phyloP scores from a whole-genome alignment of 2,329 filamentous ascomycete genomes.

The Pseudocercospora musae region DNA sequence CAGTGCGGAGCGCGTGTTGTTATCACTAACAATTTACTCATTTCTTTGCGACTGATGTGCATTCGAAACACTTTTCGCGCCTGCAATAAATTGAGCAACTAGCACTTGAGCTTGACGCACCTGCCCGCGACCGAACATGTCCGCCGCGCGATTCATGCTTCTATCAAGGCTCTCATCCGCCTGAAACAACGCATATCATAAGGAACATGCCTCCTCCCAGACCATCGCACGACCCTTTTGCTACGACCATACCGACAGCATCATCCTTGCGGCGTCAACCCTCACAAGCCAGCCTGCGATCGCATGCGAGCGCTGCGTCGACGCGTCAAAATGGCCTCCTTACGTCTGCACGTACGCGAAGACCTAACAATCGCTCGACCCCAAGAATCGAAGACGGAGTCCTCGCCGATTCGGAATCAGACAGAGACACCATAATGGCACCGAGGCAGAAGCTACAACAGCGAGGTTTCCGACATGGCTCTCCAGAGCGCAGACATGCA shows the following conservation, averaged over 20 bases:
- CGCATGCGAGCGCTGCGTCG: constrained; percentile 25
- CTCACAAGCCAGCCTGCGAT: constrained; percentile 26
- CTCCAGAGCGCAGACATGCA: constrained; percentile 19
- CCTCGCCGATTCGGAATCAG: constrained; percentile 28
- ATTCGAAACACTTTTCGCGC: background rate
- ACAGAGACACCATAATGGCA: constrained; percentile 18
- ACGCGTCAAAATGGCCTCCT: constrained; percentile 26
- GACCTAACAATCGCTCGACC: constrained; percentile 25
- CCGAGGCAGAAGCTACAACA: constrained; percentile 12
- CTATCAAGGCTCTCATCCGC: background rate
- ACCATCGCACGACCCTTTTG: constrained; percentile 27
- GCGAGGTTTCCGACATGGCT: constrained; percentile 18
- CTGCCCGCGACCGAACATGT: background rate
- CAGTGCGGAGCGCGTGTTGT: background rate
- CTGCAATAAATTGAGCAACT: background rate
- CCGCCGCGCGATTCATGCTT: background rate
- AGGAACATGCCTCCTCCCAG: constrained; percentile 9
- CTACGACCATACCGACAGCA: constrained; percentile 13
- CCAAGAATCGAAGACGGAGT: constrained; percentile 29
- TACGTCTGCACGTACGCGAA: constrained; percentile 26
- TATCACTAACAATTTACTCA: background rate
- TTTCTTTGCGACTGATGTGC: too few relatives aligned
- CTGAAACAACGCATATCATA: background rate
- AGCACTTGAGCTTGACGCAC: background rate
- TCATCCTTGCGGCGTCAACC: constrained; percentile 21